Evolutionary conservation across 2,329 filamentous ascomycete genomes (phyloP).

Genomic region (Claviceps sp.): DNA sequence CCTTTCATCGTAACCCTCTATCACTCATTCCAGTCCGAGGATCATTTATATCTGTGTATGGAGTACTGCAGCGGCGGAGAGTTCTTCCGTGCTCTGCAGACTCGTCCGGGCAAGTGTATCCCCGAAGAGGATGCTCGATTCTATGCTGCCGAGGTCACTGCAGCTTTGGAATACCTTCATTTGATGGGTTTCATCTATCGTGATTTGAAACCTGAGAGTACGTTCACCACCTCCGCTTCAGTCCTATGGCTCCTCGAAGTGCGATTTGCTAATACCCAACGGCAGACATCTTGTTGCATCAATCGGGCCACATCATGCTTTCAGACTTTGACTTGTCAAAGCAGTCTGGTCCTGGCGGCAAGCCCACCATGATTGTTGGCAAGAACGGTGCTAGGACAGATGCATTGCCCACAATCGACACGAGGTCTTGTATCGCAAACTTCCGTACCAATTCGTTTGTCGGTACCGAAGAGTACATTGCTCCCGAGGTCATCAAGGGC

Average conservation of each 20-base stretch:
- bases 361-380: slow-evolving; percentile 93
- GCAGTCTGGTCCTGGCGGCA: slow-evolving; percentile 89
- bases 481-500: slow-evolving; percentile 95
- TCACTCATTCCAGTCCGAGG: slow-evolving; percentile 97
- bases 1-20: slow-evolving; percentile 98
- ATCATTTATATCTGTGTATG: slow-evolving; percentile 99
- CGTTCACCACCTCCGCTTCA: slow-evolving; percentile 16
- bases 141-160: slow-evolving; percentile 94
- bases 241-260: not conserved
- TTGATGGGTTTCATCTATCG: slow-evolving; percentile 99
- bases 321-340: slow-evolving; percentile 98
- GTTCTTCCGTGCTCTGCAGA: slow-evolving; percentile 94
- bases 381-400: slow-evolving; percentile 77
- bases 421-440: slow-evolving; percentile 93
- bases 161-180: slow-evolving; percentile 90
- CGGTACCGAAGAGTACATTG: slow-evolving; percentile 97
- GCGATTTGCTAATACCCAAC: not conserved
- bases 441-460: slow-evolving; percentile 98
- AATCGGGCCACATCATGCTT: slow-evolving; percentile 99
- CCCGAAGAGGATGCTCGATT: slow-evolving; percentile 93
- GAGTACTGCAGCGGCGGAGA: slow-evolving; percentile 98
- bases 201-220: slow-evolving; percentile 95
- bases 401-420: slow-evolving; percentile 91
- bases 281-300: slow-evolving; percentile 86
- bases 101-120: slow-evolving; percentile 91